Evolutionary conservation across 2,329 filamentous ascomycete species (phyloP), one percentile per base, ranked within the genome.

Genomic region (Claviceps pazoutovae): DNA sequence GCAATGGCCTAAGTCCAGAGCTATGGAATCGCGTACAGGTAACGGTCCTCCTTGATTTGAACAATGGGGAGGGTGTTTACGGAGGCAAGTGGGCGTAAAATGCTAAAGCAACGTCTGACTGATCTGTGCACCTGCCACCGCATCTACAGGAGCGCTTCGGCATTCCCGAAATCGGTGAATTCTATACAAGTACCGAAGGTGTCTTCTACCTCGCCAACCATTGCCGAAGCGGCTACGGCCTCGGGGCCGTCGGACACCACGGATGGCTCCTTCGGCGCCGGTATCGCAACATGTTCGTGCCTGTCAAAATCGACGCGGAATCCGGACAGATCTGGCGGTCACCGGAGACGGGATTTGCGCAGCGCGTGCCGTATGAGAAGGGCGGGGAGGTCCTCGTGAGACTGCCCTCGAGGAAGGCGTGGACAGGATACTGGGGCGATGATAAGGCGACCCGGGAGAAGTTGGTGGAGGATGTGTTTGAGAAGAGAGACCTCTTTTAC

Each of bases 401-500:
- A 36, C 43, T 54, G 26, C 19, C 46, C 3, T 54, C 53, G 5
- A 38, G 53, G 17, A 23, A 54, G n/a, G 53, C 46, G 16, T 54
- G 53, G 53, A 16, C 46, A 4, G 53, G 53, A n/a, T 54, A 54
- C 21, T 41, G 47, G 30, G 47, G 38, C 3, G 43, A 50, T 7
- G 46, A 52, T 14, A 46, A 51, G 19, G 47, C 53, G 38, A 54
- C 53, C 1, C 30, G 26, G 13, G 41, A 54, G 50, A 54, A 52
- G 36, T 23, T 54, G 14, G 5, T 54, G 23, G 21, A 51, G 34
- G 21, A 51, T 34, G 46, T 54, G 0, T 80, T 87, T 58, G 68
- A 69, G 48, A 81, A 80, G 57, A 84, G 83, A 0, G 84, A 88
- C 62, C 66, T 78, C 6, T 88, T 77, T 61, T 88, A 83, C 61